These are phyloP conservation scores for Penicillium expansum DNA, from an alignment of 2,329 filamentous ascomycete genomes.

Conservation along the genomic window DNA sequence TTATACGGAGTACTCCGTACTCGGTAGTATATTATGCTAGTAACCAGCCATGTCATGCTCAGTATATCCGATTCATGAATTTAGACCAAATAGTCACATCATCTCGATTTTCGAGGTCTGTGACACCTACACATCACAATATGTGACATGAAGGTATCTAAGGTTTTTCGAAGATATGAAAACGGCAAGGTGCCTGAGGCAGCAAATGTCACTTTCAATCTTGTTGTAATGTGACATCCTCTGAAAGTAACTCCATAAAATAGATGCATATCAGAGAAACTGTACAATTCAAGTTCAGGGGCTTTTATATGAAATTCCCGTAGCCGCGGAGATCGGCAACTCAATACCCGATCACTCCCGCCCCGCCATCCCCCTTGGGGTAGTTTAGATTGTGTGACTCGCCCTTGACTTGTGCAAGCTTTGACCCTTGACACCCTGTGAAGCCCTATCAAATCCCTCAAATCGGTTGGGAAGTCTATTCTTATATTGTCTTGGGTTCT, in stretches of 20 bases:
- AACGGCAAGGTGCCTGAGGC: constrained; percentile 6
- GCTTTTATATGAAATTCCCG: background rate
- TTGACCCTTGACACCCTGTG: constrained; percentile 5
- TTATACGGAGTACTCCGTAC: too few relatives aligned
- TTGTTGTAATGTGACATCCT: background rate
- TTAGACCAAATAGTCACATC: background rate
- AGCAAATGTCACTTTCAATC: background rate
- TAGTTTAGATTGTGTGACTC: constrained; percentile 5
- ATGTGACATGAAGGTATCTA: background rate
- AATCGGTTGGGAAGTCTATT: background rate
- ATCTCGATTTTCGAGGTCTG: background rate
- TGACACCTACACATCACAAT: background rate
- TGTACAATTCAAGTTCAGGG: background rate
- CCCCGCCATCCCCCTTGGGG: constrained; percentile 12
- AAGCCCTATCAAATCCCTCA: constrained; percentile 1
- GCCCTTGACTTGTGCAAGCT: constrained; percentile 6
- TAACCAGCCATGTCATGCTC: background rate
- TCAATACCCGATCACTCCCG: constrained; percentile 18
- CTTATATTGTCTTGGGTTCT: background rate
- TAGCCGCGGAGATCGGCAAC: constrained; percentile 22
- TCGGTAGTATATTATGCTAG: too few relatives aligned
- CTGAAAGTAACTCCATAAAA: background rate
- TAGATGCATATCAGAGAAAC: background rate
- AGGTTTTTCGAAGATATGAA: background rate
- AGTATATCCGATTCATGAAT: background rate